A percentile compares a stretch with the other conserved stretches of the same genome.
Evolutionary conservation across 129 eudicot species (phyloP).

Genomic region (Oenanthe sinensis): DNA sequence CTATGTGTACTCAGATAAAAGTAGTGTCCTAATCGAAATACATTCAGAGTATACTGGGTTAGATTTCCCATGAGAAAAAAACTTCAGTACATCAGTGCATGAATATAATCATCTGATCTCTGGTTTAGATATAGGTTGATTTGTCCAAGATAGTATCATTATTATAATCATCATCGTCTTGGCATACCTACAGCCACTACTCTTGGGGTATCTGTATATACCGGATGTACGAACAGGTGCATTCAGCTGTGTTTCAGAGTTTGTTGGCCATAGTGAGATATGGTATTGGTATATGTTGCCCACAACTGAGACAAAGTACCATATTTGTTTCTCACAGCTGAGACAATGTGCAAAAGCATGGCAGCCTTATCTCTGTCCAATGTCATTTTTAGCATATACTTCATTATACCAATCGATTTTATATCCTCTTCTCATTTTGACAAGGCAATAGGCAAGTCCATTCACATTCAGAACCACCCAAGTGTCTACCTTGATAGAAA

Average conservation of each 20-base stretch:
- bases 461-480: not conserved
- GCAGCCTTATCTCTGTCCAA: not conserved
- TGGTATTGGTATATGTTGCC: not conserved
- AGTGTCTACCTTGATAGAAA: not conserved
- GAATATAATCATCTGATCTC: not conserved
- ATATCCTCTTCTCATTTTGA: not conserved
- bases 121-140: not conserved
- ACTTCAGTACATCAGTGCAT: not conserved
- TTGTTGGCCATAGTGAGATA: not conserved
- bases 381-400: not conserved
- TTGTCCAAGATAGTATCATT: not conserved
- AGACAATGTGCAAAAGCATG: not conserved
- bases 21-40: not conserved
- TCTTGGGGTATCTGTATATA: too few relatives aligned
- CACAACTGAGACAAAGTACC: not conserved
- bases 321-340: not conserved
- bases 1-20: not conserved
- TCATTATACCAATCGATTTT: not conserved
- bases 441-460: not conserved
- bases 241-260: not conserved
- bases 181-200: too few relatives aligned
- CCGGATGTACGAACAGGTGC: too few relatives aligned
- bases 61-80: not conserved
- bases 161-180: not conserved
- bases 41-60: not conserved